Evolutionary conservation across 495 filamentous ascomycete genomes (phyloP), one percentile per base, ranked within the genome.

Genomic region (Tuber borchii): DNA sequence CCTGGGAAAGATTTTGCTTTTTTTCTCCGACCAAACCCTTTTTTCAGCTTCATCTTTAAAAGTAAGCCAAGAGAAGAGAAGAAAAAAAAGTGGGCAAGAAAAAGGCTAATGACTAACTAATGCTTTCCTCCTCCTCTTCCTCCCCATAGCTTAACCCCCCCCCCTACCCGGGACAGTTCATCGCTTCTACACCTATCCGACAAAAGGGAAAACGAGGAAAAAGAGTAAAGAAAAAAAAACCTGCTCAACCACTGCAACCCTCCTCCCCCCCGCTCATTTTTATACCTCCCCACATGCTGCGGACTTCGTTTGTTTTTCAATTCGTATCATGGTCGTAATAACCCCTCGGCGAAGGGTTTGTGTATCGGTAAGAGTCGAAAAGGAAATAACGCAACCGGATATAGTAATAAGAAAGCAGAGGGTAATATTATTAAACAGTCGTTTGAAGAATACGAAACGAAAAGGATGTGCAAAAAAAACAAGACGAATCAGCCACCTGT

Each of bases 361-460:
- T 80, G 79, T 81, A 81, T 81, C 78, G 74, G 80, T 76, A 74
- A 81, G 79, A 81, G 79, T 80, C 77, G 40, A 81, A 77, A 80
- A 73, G 73, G 78, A 77, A 81, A 81, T 75, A 72, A 75, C 75
- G 72, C 78, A 77, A 73, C 74, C 73, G 78, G 79, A 81, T 81
- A 81, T 75, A 81, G 42, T 40, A 56, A 73, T 73, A 37, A 22
- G 72, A 73, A 51, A 73, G 51, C 45, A 73, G 46, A 79, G 80
- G 80, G 56, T 72, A 75, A 51, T 81, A 81, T 81, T 81, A 81
- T 81, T 81, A 81, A 81, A 81, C 79, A 81, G 78, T 80, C 81
- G 77, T 73, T 79, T 76, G 79, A 81, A 81, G 79, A 81, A 80
- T 77, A 81, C 56, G n/a, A 65, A 65, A 31, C 56, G 31, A 65